Base-by-base conservation (phyloP, 106 monocot genomes). In the Dactylorhiza incarnata region DNA sequence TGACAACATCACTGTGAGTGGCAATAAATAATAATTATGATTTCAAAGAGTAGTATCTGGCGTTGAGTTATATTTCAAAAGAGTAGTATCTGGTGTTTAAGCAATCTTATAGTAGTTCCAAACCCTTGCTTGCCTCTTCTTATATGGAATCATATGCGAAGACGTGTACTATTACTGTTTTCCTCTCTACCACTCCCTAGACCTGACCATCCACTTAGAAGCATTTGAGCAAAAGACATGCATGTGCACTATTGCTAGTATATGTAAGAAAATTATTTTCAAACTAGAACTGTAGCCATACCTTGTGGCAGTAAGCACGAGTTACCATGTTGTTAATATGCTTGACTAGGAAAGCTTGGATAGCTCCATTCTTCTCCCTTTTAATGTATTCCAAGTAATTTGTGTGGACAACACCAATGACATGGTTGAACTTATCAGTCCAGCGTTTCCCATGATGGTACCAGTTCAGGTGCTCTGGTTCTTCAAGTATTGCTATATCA, bases 381-480 rank as follows among this genome's bases (percentile, higher is more conserved):
- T 92, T 99, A 76, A 99, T 94, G 67, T 99, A 99, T 76, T 99
- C 99, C 77, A 99, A 76, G 81, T 99, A 99, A 86, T 99, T 99
- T 79, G 99, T 99, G 82, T 99, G 99, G 56, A 94, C 94, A 59
- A 99, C 82, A 26, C 99, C 99, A 71, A 99, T 78, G 23, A 99
- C 99, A 81, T 92, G 91, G 82, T 94, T 99, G 74, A 99, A 99
- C 70, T 92, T 99, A 79, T 94, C 94, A 17, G 99, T 94, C 99
- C 99, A 99, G 14, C 94, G 94, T 77, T 83, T 91, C 10, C 99
- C 99, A 84, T 99, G 99, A 82, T 99, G 92, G 75, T 99, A 99
- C 99, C 99, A 99, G 82, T 99, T 99, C 72, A 99, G 82, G 82
- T 99, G 99, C 79, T 99, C 99, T 17, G 99, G 94, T 77, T 99